phyloP scores from a whole-genome alignment of 1,284 basidiomycete genomes.

The Ustilago xerochloae region DNA sequence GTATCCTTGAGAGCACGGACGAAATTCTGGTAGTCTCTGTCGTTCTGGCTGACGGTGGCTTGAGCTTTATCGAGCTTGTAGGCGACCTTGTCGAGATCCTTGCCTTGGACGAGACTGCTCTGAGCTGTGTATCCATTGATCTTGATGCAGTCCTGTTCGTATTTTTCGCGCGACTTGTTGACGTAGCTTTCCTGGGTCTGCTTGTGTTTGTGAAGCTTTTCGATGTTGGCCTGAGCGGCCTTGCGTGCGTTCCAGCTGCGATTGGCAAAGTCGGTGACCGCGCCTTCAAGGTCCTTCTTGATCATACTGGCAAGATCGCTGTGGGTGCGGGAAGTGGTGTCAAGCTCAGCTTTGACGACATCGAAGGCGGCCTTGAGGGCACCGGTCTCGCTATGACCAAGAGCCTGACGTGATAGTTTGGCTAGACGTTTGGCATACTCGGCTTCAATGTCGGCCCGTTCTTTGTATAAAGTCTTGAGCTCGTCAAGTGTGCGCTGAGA shows the following conservation, averaged over 20 bases:
- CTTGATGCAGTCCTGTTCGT: constrained; percentile 90
- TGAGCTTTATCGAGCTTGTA: constrained; percentile 88
- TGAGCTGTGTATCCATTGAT: constrained; percentile 97
- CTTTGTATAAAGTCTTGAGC: constrained; percentile 85
- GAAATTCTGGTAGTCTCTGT: constrained; percentile 84
- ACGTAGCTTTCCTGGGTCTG: constrained; percentile 65
- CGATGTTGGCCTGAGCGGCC: constrained; percentile 53
- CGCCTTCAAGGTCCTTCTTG: constrained; percentile 79
- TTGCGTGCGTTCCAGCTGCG: constrained; percentile 57
- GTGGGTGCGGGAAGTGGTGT: constrained; percentile 80
- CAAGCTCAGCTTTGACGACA: constrained; percentile 82
- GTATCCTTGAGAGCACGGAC: constrained; percentile 84
- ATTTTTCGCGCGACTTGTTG: constrained; percentile 83
- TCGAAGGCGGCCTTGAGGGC: constrained; percentile 83
- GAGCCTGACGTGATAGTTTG: constrained; percentile 80
- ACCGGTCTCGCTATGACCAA: constrained; percentile 93
- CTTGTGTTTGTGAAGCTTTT: constrained; percentile 66
- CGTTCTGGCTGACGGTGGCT: constrained; percentile 84
- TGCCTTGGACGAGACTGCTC: constrained; percentile 89
- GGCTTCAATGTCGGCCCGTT: constrained; percentile 88
- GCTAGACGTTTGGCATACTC: constrained; percentile 90
- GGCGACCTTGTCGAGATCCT: constrained; percentile 89
- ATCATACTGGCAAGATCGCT: constrained; percentile 79
- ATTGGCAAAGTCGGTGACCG: constrained; percentile 61
- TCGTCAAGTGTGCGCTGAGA: constrained; percentile 90